Conservation (phyloP, 305 asterid genomes). For the Solanum aculeatissimum region DNA sequence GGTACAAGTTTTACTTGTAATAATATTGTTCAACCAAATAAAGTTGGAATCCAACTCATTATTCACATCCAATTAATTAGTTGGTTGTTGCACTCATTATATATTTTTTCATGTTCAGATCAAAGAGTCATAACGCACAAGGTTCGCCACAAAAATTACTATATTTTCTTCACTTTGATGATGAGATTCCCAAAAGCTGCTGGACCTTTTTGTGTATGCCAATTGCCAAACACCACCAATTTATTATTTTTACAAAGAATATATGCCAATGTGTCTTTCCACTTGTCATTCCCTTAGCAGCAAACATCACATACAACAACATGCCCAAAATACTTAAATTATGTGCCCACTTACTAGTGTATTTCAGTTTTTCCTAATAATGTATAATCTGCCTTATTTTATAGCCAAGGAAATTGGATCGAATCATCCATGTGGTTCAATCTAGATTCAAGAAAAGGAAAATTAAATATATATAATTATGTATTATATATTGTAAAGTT, state of each 20-base stretch:
- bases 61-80: constrained; percentile 31
- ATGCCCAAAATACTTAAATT: constrained; percentile 6
- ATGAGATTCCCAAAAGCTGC: constrained; percentile 47
- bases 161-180: constrained; percentile 36
- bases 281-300: constrained; percentile 5
- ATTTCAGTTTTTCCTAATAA: not conserved
- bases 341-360: not conserved
- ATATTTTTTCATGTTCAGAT: constrained; percentile 16
- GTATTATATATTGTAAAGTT: no score
- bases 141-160: constrained; percentile 61
- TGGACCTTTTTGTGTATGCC: constrained; percentile 24
- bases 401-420: no score
- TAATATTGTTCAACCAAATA: not conserved
- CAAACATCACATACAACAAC: constrained; percentile 9
- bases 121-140: constrained; percentile 32
- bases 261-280: constrained; percentile 35
- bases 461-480: no score
- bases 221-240: constrained; percentile 22
- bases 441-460: no score
- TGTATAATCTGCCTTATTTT: not conserved
- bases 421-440: no score
- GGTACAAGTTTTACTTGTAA: not conserved
- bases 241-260: constrained; percentile 18
- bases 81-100: constrained; percentile 37
- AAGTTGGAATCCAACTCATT: constrained; percentile 77